phyloP scores from a whole-genome alignment of 345 rosid species.

The Reutealis trisperma region DNA sequence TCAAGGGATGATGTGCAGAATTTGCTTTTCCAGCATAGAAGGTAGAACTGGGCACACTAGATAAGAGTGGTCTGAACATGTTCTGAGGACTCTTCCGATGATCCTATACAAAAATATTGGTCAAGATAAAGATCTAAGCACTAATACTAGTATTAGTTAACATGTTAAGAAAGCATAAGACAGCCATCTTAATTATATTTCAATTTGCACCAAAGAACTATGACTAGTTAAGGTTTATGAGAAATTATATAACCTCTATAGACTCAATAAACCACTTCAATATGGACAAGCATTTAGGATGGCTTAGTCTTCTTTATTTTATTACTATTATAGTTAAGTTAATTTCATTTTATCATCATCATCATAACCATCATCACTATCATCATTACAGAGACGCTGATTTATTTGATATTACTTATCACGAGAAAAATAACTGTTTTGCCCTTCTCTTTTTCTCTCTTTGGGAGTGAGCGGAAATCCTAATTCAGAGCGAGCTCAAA shows the following conservation, averaged over 20 bases:
- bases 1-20: conserved; percentile 57
- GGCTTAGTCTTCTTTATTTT: background rate
- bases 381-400: background rate
- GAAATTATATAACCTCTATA: background rate
- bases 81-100: conserved; percentile 85
- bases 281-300: background rate
- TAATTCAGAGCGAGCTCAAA: background rate
- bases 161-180: background rate
- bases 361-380: background rate
- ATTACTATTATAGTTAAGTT: background rate
- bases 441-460: background rate
- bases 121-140: conserved; percentile 18
- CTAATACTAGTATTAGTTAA: conserved; percentile 1
- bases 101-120: conserved; percentile 56
- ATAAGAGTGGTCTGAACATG: conserved; percentile 97
- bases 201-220: background rate
- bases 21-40: conserved; percentile 69
- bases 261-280: background rate
- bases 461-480: background rate
- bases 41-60: conserved; percentile 92
- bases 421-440: background rate
- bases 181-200: background rate
- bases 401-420: background rate
- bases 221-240: background rate
- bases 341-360: no score